Evolutionary conservation across 2,329 filamentous ascomycete species (phyloP), one percentile per base, ranked within the genome.

Genomic region (Arthrobotrys sphaeroides): DNA sequence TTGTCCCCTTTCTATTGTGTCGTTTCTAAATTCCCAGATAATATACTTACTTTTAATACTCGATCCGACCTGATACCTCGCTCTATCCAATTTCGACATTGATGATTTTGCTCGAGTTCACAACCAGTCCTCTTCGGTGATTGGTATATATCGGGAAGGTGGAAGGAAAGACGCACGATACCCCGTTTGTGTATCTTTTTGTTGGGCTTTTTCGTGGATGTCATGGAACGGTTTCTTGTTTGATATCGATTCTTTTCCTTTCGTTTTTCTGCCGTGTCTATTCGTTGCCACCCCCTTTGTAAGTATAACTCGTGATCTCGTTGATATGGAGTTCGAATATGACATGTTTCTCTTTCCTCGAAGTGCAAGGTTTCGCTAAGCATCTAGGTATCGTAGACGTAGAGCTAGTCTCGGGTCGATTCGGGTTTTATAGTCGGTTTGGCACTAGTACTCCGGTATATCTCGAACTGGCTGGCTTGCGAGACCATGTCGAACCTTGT

Each of bases 11-110:
- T 74, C 70, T 62, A 22, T 74, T 68, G 55, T 74, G 70, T 74
- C 62, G 70, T 74, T 74, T 74, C 40, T 74, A 74, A 38, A 47
- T 18, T 26, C 66, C 31, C 47, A 55, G 62, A 74, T 74, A 74
- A 74, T 74, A 74, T 74, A 74, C 31, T 68, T 74, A 74, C 31
- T 68, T 73, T 74, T 74, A 74, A 74, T 74, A 68, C 62, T 62
- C 55, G 62, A 68, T 38, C 40, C 16, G 51, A 13, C 31, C 28
- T 24, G 51, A 55, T 33, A 33, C 62, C 16, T 5, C 53, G 12
- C 38, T 18, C 36, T 22, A 5, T 43, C 51, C 10, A 38, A 22
- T 36, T 1, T n/a, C n/a, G n/a, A 36, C 26, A 3, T 12, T 36
- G 12, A 53, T 13, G 49, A 36, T 53, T 36, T 13, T 12, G 1